phyloP scores from a whole-genome alignment of 257 asterid species.

The Solanum piurae region DNA sequence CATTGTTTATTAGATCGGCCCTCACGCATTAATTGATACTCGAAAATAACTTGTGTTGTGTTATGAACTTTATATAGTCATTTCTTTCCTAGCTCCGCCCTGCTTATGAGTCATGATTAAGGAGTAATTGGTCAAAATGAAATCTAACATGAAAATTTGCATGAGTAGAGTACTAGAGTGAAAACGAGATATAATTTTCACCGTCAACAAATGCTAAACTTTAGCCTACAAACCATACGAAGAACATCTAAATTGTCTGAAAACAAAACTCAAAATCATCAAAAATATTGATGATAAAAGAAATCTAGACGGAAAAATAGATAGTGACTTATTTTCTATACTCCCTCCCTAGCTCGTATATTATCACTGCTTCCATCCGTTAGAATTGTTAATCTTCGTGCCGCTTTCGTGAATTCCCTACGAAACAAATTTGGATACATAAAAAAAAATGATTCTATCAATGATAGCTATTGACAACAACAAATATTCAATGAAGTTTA shows the following conservation, averaged over 20 bases:
- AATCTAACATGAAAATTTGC: no score
- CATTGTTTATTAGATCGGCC: no score
- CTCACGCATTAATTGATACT: no score
- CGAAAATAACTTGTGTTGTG: no score
- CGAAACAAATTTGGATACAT: background rate
- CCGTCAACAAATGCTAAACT: background rate
- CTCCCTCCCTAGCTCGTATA: constrained; percentile 23
- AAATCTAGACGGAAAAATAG: background rate
- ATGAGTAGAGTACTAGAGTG: background rate
- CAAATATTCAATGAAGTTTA: background rate
- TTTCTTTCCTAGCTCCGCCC: no score
- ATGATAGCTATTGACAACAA: no score
- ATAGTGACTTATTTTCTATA: background rate
- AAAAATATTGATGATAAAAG: background rate
- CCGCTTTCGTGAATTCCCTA: constrained; percentile 46
- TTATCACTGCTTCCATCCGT: constrained; percentile 41
- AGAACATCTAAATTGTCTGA: background rate
- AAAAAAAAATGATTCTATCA: no score
- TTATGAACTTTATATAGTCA: no score
- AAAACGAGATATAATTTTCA: background rate
- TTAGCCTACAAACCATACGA: background rate
- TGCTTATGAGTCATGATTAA: background rate
- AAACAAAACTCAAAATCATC: background rate
- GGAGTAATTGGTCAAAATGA: no score
- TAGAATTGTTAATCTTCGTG: constrained; percentile 47